phyloP scores from a whole-genome alignment of 441 rosid species.

The Brassica balearica region DNA sequence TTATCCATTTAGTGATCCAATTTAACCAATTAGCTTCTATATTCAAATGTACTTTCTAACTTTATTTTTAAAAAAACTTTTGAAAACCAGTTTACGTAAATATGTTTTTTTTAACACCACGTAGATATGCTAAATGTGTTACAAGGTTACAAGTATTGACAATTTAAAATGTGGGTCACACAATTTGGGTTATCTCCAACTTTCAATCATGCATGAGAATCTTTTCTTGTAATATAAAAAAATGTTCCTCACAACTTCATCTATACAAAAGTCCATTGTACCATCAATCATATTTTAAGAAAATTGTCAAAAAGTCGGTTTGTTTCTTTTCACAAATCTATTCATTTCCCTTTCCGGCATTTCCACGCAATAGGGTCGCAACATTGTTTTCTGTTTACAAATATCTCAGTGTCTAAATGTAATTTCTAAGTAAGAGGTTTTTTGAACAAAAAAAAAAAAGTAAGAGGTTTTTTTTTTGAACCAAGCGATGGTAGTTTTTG shows the following conservation, averaged over 20 bases:
- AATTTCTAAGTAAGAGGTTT: neutral
- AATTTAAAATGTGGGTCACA: neutral
- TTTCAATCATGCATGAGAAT: neutral
- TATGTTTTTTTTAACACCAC: too few relatives aligned
- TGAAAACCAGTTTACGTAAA: too few relatives aligned
- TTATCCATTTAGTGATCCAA: too few relatives aligned
- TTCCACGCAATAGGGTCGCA: neutral
- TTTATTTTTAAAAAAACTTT: too few relatives aligned
- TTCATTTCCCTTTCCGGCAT: neutral
- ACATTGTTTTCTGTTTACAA: neutral
- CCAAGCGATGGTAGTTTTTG: too few relatives aligned
- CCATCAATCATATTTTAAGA: neutral
- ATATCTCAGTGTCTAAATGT: neutral
- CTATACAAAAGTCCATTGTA: neutral
- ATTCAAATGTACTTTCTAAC: too few relatives aligned
- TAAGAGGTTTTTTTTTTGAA: neutral
- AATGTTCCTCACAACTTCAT: neutral
- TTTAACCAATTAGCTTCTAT: too few relatives aligned
- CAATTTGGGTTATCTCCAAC: neutral
- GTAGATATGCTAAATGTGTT: too few relatives aligned
- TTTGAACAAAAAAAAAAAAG: too few relatives aligned
- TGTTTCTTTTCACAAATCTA: neutral
- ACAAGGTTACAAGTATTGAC: neutral
- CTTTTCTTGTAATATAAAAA: neutral
- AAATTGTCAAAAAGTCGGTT: neutral